Conservation (phyloP, 345 rosid species). For the Firmiana major region DNA sequence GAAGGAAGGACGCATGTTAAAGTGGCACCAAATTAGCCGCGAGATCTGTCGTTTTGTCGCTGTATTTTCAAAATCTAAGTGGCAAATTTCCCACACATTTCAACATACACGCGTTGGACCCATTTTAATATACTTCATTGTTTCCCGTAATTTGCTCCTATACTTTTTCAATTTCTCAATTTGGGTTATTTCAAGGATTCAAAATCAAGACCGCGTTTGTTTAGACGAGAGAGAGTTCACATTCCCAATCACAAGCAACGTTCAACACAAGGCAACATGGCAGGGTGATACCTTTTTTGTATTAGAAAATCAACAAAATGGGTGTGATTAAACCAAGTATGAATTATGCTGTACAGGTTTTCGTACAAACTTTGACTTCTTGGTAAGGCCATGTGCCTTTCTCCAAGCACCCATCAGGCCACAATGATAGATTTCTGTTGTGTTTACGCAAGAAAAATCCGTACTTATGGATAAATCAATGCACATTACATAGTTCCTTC, state of each 20-base stretch:
- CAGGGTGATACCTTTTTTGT: no score
- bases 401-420: no score
- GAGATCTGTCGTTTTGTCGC: conserved; percentile 6
- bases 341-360: no score
- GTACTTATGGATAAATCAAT: no score
- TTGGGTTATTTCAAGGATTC: neutral
- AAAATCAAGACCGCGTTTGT: neutral
- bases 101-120: neutral
- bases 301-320: no score
- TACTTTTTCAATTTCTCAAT: neutral
- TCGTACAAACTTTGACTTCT: no score
- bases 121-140: neutral
- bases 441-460: no score
- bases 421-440: no score
- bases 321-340: no score
- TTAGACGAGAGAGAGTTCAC: neutral
- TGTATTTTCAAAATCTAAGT: neutral
- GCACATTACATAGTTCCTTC: no score
- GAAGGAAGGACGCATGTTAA: neutral
- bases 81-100: neutral
- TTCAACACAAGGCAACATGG: neutral
- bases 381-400: no score
- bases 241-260: neutral
- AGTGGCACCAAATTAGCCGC: conserved; percentile 16
- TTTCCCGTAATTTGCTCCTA: neutral